Percentiles rank a stretch among this genome's conserved stretches.
phyloP scores from a whole-genome alignment of 2,329 filamentous ascomycete genomes.

The Niveomyces coronatus region DNA sequence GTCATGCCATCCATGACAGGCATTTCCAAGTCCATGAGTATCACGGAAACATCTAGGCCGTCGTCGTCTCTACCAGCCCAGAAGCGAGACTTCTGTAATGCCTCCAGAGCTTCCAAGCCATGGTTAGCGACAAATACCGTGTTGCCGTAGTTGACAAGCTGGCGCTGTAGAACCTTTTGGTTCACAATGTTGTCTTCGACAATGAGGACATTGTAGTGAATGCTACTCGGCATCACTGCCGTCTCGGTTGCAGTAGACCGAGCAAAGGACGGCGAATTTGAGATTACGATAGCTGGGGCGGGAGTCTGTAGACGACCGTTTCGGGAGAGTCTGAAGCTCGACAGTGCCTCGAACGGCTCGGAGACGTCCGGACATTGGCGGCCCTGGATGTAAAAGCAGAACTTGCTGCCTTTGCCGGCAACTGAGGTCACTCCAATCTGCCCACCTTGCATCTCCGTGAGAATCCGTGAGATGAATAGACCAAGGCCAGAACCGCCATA shows the following conservation, averaged over 20 bases:
- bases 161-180: constrained; percentile 51
- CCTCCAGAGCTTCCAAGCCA: constrained; percentile 50
- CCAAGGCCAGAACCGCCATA: constrained; percentile 63
- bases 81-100: constrained; percentile 44
- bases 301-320: constrained; percentile 7
- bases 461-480: constrained; percentile 65
- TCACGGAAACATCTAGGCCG: constrained; percentile 49
- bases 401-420: constrained; percentile 60
- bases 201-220: constrained; percentile 47
- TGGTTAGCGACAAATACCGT: constrained; percentile 54
- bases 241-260: not conserved
- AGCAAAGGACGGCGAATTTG: not conserved
- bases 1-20: constrained; percentile 74
- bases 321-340: constrained; percentile 19
- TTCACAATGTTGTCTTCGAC: constrained; percentile 62
- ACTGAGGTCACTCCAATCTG: constrained; percentile 63
- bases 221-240: constrained; percentile 14
- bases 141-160: constrained; percentile 50
- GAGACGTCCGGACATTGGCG: constrained; percentile 40
- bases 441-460: constrained; percentile 68
- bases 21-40: constrained; percentile 78
- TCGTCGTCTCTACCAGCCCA: constrained; percentile 39
- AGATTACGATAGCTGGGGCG: constrained; percentile 5
- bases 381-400: constrained; percentile 66
- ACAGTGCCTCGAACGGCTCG: constrained; percentile 26